Base-by-base conservation (phyloP, 768 basidiomycete genomes). In the Dictyophora rubrovolvata region DNA sequence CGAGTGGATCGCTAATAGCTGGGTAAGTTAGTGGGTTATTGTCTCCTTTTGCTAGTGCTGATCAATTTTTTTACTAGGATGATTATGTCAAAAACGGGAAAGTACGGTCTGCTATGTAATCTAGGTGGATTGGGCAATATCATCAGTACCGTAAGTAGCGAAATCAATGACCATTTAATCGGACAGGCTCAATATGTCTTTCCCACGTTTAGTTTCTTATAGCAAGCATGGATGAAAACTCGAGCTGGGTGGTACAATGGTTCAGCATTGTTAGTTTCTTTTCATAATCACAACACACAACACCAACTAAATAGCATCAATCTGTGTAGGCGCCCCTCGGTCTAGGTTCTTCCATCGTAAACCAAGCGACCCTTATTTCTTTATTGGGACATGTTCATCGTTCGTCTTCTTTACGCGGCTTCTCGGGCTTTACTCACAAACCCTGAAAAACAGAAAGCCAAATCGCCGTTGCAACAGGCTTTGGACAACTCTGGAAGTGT, bases 291-390 rank as follows among this genome's bases (percentile, higher is more conserved):
- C 12, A 54, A 34, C 11, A 22, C 33, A 33, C 53, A n/a, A 16
- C 35, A 17, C 28, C 20, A 18, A 47, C 21, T 22, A 51, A 37
- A 28, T 57, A 21, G 36, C 18, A n/a, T 16, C 28, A 16, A 2
- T 47, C 21, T 28, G 12, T 12, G 16, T 20, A 87, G 85, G 74
- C 83, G 56, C 85, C 85, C 0, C 71, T 85, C n/a, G 85, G 85
- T 0, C 86, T 87, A 64, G 85, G 85, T 12, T 86, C 85, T 65
- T 84, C 84, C 0, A 80, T 86, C 0, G 83, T 86, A 0, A 67
- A 85, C 21, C 85, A 86, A 68, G 85, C 85, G 0, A 82, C 84
- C 75, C 70, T 85, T 18, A 84, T 87, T 63, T 84, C 85, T 0
- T 69, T 87, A 21, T 75, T 87, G 2, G 80, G 80, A 0, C 81